Evolutionary conservation across 148 eudicot genomes (phyloP).

Genomic region (Vaccinium vitisidaea): DNA sequence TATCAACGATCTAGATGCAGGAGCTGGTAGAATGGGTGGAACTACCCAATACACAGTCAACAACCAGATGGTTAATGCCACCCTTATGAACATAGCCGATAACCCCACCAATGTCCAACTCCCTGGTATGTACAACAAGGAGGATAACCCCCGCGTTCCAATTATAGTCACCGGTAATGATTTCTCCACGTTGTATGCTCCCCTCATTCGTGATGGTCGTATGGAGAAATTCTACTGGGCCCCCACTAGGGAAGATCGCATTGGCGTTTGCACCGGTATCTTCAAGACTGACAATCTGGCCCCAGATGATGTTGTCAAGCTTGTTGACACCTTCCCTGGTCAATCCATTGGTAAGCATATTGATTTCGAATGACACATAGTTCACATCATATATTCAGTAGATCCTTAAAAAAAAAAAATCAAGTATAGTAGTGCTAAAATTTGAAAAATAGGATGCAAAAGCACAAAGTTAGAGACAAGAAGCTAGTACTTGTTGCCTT

Average conservation of each 20-base stretch:
- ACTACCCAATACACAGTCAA: constrained; percentile 37
- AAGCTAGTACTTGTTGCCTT: background rate
- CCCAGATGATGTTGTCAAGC: constrained; percentile 19
- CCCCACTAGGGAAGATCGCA: constrained; percentile 35
- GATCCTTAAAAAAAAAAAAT: background rate
- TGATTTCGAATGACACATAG: background rate
- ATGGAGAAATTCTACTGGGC: constrained; percentile 43
- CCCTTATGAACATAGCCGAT: constrained; percentile 41
- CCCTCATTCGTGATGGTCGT: constrained; percentile 37
- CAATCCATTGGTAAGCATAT: constrained; percentile 36
- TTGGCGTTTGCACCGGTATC: constrained; percentile 32
- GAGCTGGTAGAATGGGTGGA: constrained; percentile 40
- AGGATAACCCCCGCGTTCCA: constrained; percentile 35
- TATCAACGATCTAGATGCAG: constrained; percentile 39
- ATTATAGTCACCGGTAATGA: constrained; percentile 35
- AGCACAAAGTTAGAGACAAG: background rate
- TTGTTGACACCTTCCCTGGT: constrained; percentile 39
- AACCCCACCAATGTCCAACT: constrained; percentile 38
- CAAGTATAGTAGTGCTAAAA: background rate
- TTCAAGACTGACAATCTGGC: constrained; percentile 26
- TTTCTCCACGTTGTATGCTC: constrained; percentile 38
- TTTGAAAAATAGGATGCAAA: background rate
- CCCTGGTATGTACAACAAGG: constrained; percentile 45
- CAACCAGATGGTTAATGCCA: constrained; percentile 42
- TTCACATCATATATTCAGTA: background rate